phyloP scores from a whole-genome alignment of 345 rosid genomes.

The Melastoma malabathricum region DNA sequence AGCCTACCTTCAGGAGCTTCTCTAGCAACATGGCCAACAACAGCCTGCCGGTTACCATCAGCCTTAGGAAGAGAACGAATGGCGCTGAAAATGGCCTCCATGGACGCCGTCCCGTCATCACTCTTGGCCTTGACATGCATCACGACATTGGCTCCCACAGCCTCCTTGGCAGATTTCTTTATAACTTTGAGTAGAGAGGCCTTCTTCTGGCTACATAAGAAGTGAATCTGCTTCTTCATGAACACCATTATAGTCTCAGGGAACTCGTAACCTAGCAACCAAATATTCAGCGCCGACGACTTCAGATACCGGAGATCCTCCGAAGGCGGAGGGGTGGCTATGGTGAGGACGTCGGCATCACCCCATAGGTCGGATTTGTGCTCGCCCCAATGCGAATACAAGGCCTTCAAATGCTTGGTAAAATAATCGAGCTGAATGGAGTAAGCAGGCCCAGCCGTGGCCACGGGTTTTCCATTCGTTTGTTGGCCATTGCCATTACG shows the following conservation, averaged over 20 bases:
- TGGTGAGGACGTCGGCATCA: constrained; percentile 44
- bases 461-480: constrained; percentile 25
- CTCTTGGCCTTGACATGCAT: constrained; percentile 58
- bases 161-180: constrained; percentile 44
- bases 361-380: constrained; percentile 55
- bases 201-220: constrained; percentile 71
- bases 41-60: constrained; percentile 25
- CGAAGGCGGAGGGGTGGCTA: constrained; percentile 77
- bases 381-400: constrained; percentile 58
- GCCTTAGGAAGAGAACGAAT: constrained; percentile 30
- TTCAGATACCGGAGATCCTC: constrained; percentile 77
- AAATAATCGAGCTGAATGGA: constrained; percentile 46
- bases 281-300: constrained; percentile 75
- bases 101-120: constrained; percentile 54
- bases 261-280: constrained; percentile 91
- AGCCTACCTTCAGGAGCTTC: constrained; percentile 84
- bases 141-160: constrained; percentile 46
- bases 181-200: constrained; percentile 62
- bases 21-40: constrained; percentile 60
- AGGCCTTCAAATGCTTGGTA: constrained; percentile 38
- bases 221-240: constrained; percentile 55
- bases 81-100: constrained; percentile 59
- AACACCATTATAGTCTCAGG: constrained; percentile 94
- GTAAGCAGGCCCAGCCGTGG: constrained; percentile 27
- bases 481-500: constrained; percentile 41